Evolutionary conservation across 306 rosid species (phyloP).

Genomic region (Pyrus betulifolia): DNA sequence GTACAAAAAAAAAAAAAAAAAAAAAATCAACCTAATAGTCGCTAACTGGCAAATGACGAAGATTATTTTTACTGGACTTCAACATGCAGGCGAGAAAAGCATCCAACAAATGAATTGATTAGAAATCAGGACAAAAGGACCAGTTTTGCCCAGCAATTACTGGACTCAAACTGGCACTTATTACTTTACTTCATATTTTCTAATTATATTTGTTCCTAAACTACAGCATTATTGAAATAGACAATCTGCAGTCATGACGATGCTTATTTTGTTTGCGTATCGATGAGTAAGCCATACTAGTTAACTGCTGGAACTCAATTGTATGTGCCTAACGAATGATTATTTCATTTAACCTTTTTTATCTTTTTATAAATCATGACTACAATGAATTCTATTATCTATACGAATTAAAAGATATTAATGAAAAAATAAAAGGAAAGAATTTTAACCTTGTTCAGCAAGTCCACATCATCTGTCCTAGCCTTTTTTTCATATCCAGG

Average conservation of each 20-base stretch:
- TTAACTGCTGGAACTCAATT: background rate
- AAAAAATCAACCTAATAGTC: background rate
- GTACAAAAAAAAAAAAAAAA: too few species aligned
- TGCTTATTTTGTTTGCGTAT: background rate
- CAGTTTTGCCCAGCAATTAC: background rate
- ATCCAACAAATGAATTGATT: background rate
- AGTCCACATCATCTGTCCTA: conserved; percentile 53
- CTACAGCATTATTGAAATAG: background rate
- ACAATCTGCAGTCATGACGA: background rate
- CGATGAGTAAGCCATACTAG: background rate
- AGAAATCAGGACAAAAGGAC: background rate
- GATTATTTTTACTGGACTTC: background rate
- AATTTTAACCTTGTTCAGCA: conserved; percentile 58
- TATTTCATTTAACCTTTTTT: background rate
- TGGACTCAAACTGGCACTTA: conserved; percentile 9
- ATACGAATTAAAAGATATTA: conserved; percentile 15
- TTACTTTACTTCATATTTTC: background rate
- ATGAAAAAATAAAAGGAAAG: conserved; percentile 17
- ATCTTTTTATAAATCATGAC: background rate
- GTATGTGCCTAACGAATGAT: background rate
- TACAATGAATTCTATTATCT: background rate
- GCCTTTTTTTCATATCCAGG: conserved; percentile 87
- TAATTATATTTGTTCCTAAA: background rate
- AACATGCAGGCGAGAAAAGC: background rate
- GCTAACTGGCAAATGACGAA: background rate